Conservation (phyloP, 768 basidiomycete species). For the Gelatoporia subvermispora region DNA sequence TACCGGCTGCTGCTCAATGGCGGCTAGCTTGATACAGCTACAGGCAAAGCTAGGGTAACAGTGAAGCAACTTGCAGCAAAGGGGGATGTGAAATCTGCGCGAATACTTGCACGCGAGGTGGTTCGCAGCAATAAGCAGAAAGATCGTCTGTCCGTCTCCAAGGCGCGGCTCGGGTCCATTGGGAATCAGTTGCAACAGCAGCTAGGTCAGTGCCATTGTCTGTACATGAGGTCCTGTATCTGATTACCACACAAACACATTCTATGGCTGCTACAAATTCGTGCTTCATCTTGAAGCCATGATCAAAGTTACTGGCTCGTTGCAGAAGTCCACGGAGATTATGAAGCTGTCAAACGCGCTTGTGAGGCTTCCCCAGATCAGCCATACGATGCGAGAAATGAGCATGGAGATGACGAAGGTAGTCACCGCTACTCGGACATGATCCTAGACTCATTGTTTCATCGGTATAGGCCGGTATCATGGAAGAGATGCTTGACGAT, state of each 20-base stretch:
- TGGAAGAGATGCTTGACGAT: constrained; percentile 98
- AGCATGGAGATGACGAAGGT: constrained; percentile 99
- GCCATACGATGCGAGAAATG: constrained; percentile 93
- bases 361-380: constrained; percentile 88
- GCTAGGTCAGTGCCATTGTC: constrained; percentile 55
- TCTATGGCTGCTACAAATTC: not conserved
- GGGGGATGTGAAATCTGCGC: constrained; percentile 89
- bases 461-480: constrained; percentile 78
- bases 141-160: constrained; percentile 85
- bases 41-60: constrained; percentile 69
- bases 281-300: constrained; percentile 53
- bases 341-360: constrained; percentile 97
- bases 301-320: constrained; percentile 93
- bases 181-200: constrained; percentile 87
- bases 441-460: not conserved
- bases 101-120: constrained; percentile 90
- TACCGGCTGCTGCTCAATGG: constrained; percentile 3
- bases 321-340: constrained; percentile 97
- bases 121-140: constrained; percentile 94
- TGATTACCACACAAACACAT: not conserved
- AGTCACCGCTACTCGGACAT: not conserved
- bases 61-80: constrained; percentile 89
- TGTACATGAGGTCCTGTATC: not conserved
- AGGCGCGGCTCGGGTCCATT: constrained; percentile 89
- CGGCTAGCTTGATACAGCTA: constrained; percentile 73